phyloP scores from a whole-genome alignment of 2,329 filamentous ascomycete species.

The Exophiala sp. region DNA sequence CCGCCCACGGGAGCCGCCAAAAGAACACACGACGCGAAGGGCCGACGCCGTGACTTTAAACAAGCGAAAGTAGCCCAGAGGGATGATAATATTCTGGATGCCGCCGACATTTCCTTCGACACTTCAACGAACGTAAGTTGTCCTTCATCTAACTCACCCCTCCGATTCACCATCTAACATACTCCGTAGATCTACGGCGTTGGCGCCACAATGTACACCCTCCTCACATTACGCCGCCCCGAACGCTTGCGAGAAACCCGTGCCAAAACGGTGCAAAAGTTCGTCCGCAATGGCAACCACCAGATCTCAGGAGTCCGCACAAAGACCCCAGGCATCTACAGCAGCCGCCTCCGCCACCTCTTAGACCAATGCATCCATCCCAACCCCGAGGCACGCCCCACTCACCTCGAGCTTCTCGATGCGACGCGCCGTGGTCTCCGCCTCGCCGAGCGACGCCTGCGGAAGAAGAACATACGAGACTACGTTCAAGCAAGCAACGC shows the following conservation, averaged over 20 bases:
- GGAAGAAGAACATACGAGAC: background rate
- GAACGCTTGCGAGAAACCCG: background rate
- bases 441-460: conserved; percentile 2
- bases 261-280: conserved; percentile 2
- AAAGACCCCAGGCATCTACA: conserved; percentile 11
- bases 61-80: background rate
- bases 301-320: conserved; percentile 13
- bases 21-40: background rate
- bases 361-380: conserved; percentile 19
- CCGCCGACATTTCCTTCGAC: conserved; percentile 6
- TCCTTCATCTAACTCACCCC: background rate
- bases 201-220: conserved; percentile 10
- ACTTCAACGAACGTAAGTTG: conserved; percentile 10
- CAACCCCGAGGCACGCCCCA: conserved; percentile 15
- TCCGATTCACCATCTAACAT: background rate
- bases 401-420: conserved; percentile 18
- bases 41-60: background rate
- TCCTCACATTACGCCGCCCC: conserved; percentile 6
- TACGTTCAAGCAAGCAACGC: background rate
- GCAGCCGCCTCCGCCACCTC: conserved; percentile 11
- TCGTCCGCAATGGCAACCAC: conserved; percentile 14
- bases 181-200: conserved; percentile 11
- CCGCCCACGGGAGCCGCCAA: conserved; percentile 12
- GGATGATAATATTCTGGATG: background rate
- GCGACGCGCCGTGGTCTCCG: conserved; percentile 7